Percentiles rank a stretch among this genome's conserved stretches.
Evolutionary conservation across 2,329 filamentous ascomycete genomes (phyloP).

Genomic region (Clarireedia paspali): DNA sequence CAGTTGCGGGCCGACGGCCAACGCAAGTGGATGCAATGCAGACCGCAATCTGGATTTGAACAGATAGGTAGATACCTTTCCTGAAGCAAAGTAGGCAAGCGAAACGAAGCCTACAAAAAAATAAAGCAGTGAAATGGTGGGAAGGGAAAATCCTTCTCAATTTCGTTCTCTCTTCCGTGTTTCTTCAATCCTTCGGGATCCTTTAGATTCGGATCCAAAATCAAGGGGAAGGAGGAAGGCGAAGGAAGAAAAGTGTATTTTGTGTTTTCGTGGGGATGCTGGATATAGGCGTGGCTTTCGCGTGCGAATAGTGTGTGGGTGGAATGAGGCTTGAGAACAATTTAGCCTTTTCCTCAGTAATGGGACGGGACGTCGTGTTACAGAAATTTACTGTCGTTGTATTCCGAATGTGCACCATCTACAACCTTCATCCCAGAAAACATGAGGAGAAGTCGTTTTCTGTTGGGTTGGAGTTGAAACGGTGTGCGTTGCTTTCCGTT

Average conservation of each 20-base stretch:
- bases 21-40: neutral
- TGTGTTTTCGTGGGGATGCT: neutral
- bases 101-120: neutral
- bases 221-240: neutral
- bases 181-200: neutral
- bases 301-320: neutral
- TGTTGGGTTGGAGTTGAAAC: slow-evolving; percentile 2
- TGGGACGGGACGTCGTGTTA: slow-evolving; percentile 6
- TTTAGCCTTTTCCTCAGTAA: slow-evolving; percentile 2
- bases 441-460: slow-evolving; percentile 5
- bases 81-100: neutral
- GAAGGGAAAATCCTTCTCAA: neutral
- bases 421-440: slow-evolving; percentile 3
- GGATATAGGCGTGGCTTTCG: neutral
- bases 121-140: neutral
- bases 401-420: slow-evolving; percentile 1
- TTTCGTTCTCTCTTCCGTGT: neutral
- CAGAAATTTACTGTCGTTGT: slow-evolving; percentile 3
- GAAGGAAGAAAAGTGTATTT: neutral
- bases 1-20: neutral
- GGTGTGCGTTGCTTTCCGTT: neutral
- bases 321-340: neutral
- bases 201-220: neutral
- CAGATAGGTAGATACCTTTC: no score
- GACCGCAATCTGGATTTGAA: no score